Evolutionary conservation across 225 moss, liverwort and hornwort species (phyloP).

Genomic region (Thuidium tamariscinum): DNA sequence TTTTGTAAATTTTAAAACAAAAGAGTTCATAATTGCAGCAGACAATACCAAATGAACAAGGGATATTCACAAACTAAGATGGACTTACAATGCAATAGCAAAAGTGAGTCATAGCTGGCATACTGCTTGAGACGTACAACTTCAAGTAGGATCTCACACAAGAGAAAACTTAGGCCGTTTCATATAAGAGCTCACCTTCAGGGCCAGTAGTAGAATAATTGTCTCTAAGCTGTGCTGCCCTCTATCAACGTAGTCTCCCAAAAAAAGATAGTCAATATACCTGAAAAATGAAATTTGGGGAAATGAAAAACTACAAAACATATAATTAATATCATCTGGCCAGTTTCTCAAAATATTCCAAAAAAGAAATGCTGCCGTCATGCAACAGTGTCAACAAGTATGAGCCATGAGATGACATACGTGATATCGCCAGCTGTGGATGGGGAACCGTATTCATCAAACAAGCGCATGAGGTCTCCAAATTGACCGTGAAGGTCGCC

Average conservation of each 20-base stretch:
- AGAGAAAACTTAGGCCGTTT: not conserved
- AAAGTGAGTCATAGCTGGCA: not conserved
- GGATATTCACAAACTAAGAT: not conserved
- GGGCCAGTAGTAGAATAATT: conserved; percentile 70
- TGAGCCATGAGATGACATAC: conserved; percentile 9
- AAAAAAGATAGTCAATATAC: conserved; percentile 94
- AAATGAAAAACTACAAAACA: not conserved
- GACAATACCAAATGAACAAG: not conserved
- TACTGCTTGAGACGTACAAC: not conserved
- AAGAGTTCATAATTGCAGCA: not conserved
- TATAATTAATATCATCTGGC: not conserved
- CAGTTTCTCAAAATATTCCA: not conserved
- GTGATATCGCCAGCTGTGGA: conserved; percentile 67
- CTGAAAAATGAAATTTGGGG: conserved; percentile 6
- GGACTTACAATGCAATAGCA: not conserved
- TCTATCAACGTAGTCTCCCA: conserved; percentile 94
- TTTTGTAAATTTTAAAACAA: not conserved
- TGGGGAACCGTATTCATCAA: conserved; percentile 66
- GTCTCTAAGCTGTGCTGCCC: conserved; percentile 98
- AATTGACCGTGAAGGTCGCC: conserved; percentile 67
- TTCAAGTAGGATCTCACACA: not conserved
- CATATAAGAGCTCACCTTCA: conserved; percentile 51
- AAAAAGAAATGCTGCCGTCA: not conserved
- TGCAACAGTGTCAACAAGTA: not conserved
- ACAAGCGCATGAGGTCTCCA: conserved; percentile 64